Evolutionary conservation across 345 rosid species (phyloP).

Genomic region (Pistacia vera): DNA sequence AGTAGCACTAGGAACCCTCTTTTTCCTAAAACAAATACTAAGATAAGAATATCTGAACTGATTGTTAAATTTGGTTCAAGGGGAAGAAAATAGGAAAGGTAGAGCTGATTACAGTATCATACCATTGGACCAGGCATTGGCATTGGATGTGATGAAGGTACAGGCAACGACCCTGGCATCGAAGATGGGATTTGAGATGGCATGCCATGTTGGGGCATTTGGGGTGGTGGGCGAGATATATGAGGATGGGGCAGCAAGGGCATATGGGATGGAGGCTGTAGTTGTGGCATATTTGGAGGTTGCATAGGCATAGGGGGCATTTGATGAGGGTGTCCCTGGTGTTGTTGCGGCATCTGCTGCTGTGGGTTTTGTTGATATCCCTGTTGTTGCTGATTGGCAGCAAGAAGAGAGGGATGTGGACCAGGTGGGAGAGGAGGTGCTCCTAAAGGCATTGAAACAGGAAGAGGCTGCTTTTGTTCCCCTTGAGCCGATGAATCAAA

Average conservation of each 20-base stretch:
- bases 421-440: constrained; percentile 98
- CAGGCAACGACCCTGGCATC: constrained; percentile 44
- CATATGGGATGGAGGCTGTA: constrained; percentile 83
- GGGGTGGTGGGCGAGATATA: constrained; percentile 75
- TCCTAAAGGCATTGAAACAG: constrained; percentile 66
- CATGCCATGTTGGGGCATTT: constrained; percentile 73
- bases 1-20: too few species aligned
- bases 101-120: constrained; percentile 25
- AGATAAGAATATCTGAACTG: background rate
- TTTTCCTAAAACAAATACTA: too few species aligned
- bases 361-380: constrained; percentile 80
- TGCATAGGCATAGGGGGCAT: constrained; percentile 69
- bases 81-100: background rate
- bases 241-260: constrained; percentile 81
- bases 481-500: constrained; percentile 80
- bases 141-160: constrained; percentile 56
- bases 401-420: constrained; percentile 93
- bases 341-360: constrained; percentile 65
- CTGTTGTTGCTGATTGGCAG: constrained; percentile 77
- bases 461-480: constrained; percentile 74
- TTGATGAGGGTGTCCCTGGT: constrained; percentile 70
- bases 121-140: constrained; percentile 86
- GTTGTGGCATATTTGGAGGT: constrained; percentile 83
- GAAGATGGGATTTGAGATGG: constrained; percentile 45
- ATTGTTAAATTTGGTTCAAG: background rate